These are phyloP conservation scores for Trametes coccinea DNA, from an alignment of 768 basidiomycete genomes.

Conservation along the genomic window DNA sequence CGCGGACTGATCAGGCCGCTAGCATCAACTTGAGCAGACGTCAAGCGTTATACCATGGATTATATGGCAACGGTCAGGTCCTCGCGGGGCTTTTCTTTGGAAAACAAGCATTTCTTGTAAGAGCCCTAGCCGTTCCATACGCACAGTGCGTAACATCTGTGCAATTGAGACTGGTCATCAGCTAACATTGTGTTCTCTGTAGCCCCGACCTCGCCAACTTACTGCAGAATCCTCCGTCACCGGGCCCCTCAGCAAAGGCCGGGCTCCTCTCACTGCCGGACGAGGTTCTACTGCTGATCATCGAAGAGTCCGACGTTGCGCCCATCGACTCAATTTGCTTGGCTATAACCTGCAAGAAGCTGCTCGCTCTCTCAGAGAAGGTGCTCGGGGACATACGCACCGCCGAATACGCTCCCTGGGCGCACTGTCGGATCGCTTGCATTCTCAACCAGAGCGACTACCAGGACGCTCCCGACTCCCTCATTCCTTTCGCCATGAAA, in stretches of 20 bases:
- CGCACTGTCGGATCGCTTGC: conserved; percentile 50
- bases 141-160: conserved; percentile 50
- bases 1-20: no score
- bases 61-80: no score
- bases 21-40: no score
- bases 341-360: conserved; percentile 35
- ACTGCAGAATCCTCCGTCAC: neutral
- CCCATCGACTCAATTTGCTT: conserved; percentile 63
- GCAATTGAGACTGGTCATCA: conserved; percentile 37
- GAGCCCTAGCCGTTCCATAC: neutral
- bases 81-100: no score
- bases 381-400: neutral
- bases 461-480: neutral
- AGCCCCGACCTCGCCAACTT: conserved; percentile 1
- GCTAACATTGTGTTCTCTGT: neutral
- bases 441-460: conserved; percentile 58
- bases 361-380: neutral
- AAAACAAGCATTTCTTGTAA: neutral
- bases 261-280: conserved; percentile 34
- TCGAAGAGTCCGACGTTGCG: conserved; percentile 50
- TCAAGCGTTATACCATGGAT: no score
- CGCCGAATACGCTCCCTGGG: conserved; percentile 3
- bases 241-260: neutral
- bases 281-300: conserved; percentile 32
- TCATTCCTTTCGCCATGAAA: neutral